Base-by-base conservation (phyloP, 208 protist genomes). In the Angomonas deanei region DNA sequence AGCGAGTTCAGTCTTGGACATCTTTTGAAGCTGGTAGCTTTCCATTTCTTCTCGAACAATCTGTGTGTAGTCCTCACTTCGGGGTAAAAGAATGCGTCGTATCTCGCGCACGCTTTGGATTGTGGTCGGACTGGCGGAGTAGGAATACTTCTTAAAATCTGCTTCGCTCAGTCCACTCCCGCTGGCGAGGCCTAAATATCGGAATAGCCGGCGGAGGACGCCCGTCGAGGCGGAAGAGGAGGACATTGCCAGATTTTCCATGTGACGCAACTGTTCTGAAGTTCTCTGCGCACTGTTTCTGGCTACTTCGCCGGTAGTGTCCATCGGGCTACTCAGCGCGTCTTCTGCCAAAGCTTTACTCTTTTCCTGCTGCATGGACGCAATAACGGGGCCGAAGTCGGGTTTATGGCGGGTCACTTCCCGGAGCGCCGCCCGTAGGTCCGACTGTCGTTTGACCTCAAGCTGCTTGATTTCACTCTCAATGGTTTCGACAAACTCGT, bases 1-100 rank as follows among this genome's bases (percentile, higher is more conserved):
- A 28, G 5, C n/a, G 47, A 28, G n/a, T 53, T 26, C 11, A 42
- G 36, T 42, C 8, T n/a, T 30, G 32, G 53, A 59, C n/a, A n/a
- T n/a, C n/a, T n/a, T n/a, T n/a, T n/a, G n/a, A n/a, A n/a, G n/a
- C 67, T 82, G 81, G 74, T 95, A 90, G 26, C 70, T 76, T 8
- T 88, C 17, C 84, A 95, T 95, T 39, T 92, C 86, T 64, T 95
- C 89, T 0, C 89, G 80, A 15, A 95, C 89, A 2, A 90, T 63
- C 54, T 92, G 86, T 26, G 82, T 86, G 60, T 88, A 85, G 61
- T 95, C 89, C 59, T 95, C 89, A 28, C 82, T 90, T 21, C 77
- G 64, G 1, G 89, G 89, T 30, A 95, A 70, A 19, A 95, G 61
- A 34, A 84, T 80, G 3, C 89, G 89, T 15, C 89, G 83, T 24